Evolutionary conservation across 2,329 filamentous ascomycete species (phyloP).

Genomic region (Bipolaris victoriae): DNA sequence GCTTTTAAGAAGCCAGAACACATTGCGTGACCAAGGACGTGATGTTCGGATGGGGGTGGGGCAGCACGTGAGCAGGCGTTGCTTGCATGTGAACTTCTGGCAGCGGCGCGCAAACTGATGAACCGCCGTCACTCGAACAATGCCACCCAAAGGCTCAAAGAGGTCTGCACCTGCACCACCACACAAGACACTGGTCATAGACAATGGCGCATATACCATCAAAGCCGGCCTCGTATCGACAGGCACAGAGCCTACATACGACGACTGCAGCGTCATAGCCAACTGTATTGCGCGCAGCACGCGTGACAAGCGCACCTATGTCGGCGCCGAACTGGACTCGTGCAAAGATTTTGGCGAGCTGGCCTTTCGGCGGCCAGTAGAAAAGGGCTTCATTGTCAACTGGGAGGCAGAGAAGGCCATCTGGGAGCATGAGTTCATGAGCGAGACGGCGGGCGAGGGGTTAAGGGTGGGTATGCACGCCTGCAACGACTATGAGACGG

Average conservation of each 20-base stretch:
- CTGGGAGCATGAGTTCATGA: slow-evolving; percentile 89
- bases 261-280: slow-evolving; percentile 71
- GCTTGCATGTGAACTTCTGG: neutral
- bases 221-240: slow-evolving; percentile 78
- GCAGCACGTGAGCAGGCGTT: slow-evolving; percentile 15
- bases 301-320: slow-evolving; percentile 77
- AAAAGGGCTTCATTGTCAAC: slow-evolving; percentile 93
- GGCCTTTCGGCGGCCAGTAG: slow-evolving; percentile 83
- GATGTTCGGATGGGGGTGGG: neutral
- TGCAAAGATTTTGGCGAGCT: slow-evolving; percentile 92
- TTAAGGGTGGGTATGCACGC: slow-evolving; percentile 55
- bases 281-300: slow-evolving; percentile 85
- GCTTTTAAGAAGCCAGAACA: no score
- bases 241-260: slow-evolving; percentile 31
- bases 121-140: slow-evolving; percentile 11
- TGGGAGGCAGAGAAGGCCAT: slow-evolving; percentile 97
- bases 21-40: neutral
- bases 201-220: slow-evolving; percentile 90
- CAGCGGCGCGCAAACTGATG: neutral
- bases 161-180: slow-evolving; percentile 30
- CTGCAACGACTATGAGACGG: neutral
- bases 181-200: slow-evolving; percentile 75
- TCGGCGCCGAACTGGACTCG: slow-evolving; percentile 76
- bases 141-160: slow-evolving; percentile 45
- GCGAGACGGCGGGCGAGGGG: slow-evolving; percentile 70